Percentiles rank a stretch among this genome's conserved stretches.
phyloP scores from a whole-genome alignment of 2,329 filamentous ascomycete species.

The Xylariaceae sp. region DNA sequence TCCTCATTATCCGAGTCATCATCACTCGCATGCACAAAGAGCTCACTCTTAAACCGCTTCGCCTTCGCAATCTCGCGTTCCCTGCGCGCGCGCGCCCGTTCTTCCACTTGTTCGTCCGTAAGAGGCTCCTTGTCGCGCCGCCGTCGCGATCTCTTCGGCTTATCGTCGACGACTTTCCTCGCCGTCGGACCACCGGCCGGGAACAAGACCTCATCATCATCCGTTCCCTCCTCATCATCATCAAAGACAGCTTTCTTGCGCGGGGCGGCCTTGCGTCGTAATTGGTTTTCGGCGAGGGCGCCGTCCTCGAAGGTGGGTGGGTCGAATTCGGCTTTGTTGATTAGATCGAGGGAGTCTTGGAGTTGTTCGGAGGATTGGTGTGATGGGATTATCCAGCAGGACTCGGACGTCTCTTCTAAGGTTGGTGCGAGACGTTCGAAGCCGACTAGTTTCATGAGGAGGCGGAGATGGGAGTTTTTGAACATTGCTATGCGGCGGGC shows the following conservation, averaged over 20 bases:
- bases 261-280: conserved; percentile 63
- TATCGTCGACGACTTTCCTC: conserved; percentile 48
- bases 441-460: conserved; percentile 73
- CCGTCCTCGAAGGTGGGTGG: conserved; percentile 75
- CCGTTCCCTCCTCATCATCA: conserved; percentile 59
- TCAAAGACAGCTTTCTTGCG: conserved; percentile 60
- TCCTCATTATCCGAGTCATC: conserved; percentile 80
- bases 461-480: conserved; percentile 80
- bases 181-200: conserved; percentile 61
- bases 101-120: conserved; percentile 60
- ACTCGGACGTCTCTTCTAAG: conserved; percentile 66
- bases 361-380: conserved; percentile 59
- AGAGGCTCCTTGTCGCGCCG: conserved; percentile 45
- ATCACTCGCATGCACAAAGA: conserved; percentile 78
- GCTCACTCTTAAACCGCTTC: conserved; percentile 73
- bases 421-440: conserved; percentile 54
- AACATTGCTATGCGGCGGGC: conserved; percentile 70
- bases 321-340: conserved; percentile 72
- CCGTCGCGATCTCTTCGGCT: conserved; percentile 56
- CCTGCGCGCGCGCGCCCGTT: conserved; percentile 55
- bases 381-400: conserved; percentile 72
- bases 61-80: conserved; percentile 71
- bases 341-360: conserved; percentile 62
- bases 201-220: conserved; percentile 60
- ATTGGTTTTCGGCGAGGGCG: conserved; percentile 66